phyloP scores from a whole-genome alignment of 2,329 filamentous ascomycete genomes.

The Arthrinium phaeospermum region DNA sequence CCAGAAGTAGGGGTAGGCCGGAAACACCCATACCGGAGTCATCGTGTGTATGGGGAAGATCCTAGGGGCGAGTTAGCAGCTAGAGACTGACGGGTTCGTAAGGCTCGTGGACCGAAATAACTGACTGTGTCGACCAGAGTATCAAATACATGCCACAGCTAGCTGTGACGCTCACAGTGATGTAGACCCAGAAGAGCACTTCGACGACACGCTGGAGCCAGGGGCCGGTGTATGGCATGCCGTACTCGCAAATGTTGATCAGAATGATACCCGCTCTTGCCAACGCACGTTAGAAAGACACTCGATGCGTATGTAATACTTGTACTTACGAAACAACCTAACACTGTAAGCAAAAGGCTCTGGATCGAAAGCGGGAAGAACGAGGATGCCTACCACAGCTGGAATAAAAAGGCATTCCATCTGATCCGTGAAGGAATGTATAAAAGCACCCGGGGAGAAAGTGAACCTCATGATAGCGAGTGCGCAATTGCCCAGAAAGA shows the following conservation, averaged over 20 bases:
- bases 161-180: slow-evolving; percentile 67
- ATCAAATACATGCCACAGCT: slow-evolving; percentile 77
- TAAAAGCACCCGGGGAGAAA: slow-evolving; percentile 72
- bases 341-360: neutral
- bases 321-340: slow-evolving; percentile 27
- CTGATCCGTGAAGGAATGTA: slow-evolving; percentile 74
- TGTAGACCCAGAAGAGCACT: slow-evolving; percentile 77
- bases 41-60: slow-evolving; percentile 75
- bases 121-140: slow-evolving; percentile 67
- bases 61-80: slow-evolving; percentile 41
- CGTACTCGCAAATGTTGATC: slow-evolving; percentile 81
- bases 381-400: slow-evolving; percentile 57
- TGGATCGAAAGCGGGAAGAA: neutral
- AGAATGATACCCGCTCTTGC: slow-evolving; percentile 75
- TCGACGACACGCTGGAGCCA: slow-evolving; percentile 69
- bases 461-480: slow-evolving; percentile 73
- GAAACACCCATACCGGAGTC: slow-evolving; percentile 90
- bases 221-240: slow-evolving; percentile 61
- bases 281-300: slow-evolving; percentile 19
- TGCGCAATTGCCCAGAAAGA: slow-evolving; percentile 68
- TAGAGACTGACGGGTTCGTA: neutral
- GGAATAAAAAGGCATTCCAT: slow-evolving; percentile 81
- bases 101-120: slow-evolving; percentile 28
- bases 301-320: slow-evolving; percentile 22
- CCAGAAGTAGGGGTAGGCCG: slow-evolving; percentile 79